Conservation (phyloP, 2,329 filamentous ascomycete genomes). For the Kalmusia sp. region DNA sequence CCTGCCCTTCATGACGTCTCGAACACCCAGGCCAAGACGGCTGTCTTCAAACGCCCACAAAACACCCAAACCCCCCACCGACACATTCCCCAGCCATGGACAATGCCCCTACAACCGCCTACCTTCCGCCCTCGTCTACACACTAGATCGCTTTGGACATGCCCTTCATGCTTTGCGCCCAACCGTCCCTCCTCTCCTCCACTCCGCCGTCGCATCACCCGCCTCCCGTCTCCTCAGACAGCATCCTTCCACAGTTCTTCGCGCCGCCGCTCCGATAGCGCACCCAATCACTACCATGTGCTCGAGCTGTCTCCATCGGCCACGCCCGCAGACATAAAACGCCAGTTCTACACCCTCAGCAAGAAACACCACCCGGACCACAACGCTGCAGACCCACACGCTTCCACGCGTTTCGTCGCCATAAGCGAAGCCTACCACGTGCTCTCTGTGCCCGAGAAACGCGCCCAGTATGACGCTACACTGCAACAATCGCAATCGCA, state of each 20-base stretch:
- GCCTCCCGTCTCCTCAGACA: slow-evolving; percentile 4
- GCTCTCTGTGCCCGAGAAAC: slow-evolving; percentile 76
- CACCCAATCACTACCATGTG: slow-evolving; percentile 79
- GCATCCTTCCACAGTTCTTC: slow-evolving; percentile 56
- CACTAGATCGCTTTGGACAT: slow-evolving; percentile 21
- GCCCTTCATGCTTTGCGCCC: slow-evolving; percentile 25
- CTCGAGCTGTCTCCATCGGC: slow-evolving; percentile 76
- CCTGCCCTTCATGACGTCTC: slow-evolving; percentile 35
- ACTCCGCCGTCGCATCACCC: slow-evolving; percentile 15
- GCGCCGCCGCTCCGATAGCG: slow-evolving; percentile 42
- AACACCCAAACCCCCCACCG: background rate
- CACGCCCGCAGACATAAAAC: slow-evolving; percentile 81
- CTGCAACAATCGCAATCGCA: slow-evolving; percentile 50
- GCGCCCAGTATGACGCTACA: slow-evolving; percentile 81
- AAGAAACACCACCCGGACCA: slow-evolving; percentile 92
- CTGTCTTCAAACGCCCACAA: slow-evolving; percentile 16
- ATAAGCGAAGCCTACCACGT: slow-evolving; percentile 85
- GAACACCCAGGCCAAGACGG: slow-evolving; percentile 11
- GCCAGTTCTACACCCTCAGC: slow-evolving; percentile 90
- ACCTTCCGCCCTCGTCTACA: slow-evolving; percentile 21
- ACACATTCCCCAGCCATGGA: slow-evolving; percentile 22
- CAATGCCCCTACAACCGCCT: slow-evolving; percentile 35
- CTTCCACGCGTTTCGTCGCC: slow-evolving; percentile 78
- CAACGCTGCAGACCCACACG: slow-evolving; percentile 77
- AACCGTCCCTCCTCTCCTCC: background rate